These are phyloP conservation scores for Kurtzmaniella quercitrusa DNA, from an alignment of 1,139 yeast species.

Conservation along the genomic window DNA sequence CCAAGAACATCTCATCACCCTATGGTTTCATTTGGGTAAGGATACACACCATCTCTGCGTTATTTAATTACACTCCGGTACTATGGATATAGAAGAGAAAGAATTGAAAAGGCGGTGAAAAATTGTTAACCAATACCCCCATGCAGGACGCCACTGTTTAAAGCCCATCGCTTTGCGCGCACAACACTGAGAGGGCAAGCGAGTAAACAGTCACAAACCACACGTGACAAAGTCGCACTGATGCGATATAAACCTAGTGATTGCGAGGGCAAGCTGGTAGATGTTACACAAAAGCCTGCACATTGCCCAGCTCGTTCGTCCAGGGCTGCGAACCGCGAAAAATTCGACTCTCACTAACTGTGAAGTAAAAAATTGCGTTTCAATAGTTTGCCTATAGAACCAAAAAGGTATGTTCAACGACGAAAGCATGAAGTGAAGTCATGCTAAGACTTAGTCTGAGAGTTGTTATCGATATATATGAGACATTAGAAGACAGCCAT, in stretches of 20 bases:
- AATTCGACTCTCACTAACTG: conserved; percentile 6
- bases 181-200: not conserved
- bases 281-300: conserved; percentile 5
- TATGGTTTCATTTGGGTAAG: conserved; percentile 5
- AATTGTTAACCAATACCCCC: not conserved
- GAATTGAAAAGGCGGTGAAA: conserved; percentile 3
- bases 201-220: conserved; percentile 15
- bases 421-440: not conserved
- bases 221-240: conserved; percentile 11
- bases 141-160: not conserved
- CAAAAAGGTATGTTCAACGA: conserved; percentile 8
- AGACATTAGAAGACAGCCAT: not conserved
- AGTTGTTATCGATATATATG: not conserved
- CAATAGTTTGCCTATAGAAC: conserved; percentile 7
- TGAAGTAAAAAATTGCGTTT: conserved; percentile 6
- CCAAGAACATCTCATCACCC: not conserved
- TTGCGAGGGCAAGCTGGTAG: conserved; percentile 2
- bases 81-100: conserved; percentile 8
- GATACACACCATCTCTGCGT: conserved; percentile 98
- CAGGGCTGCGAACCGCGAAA: conserved; percentile 9
- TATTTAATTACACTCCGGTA: conserved; percentile 84
- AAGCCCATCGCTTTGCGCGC: conserved; percentile 1
- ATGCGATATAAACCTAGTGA: not conserved
- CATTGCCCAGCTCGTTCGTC: not conserved
- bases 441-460: not conserved